A percentile compares a stretch with the other conserved stretches of the same genome.
phyloP scores from a whole-genome alignment of 2,329 filamentous ascomycete genomes.

The Calonectria hawksworthii region DNA sequence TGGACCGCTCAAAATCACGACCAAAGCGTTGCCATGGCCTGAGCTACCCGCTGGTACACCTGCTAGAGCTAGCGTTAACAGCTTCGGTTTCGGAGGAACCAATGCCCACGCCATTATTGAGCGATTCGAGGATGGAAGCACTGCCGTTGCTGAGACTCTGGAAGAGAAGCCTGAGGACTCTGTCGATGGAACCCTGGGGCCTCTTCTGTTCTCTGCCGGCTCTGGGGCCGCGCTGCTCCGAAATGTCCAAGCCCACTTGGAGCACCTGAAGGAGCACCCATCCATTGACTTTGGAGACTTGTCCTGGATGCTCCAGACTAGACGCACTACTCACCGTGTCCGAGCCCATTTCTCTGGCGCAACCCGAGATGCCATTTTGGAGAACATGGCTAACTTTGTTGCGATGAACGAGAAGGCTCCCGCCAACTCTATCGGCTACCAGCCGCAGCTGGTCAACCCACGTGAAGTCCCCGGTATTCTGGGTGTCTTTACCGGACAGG shows the following conservation, averaged over 20 bases:
- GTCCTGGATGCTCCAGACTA: slow-evolving; percentile 14
- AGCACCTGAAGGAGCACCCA: slow-evolving; percentile 8
- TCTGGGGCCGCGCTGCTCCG: slow-evolving; percentile 18
- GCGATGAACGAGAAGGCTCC: slow-evolving; percentile 4
- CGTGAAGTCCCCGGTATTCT: slow-evolving; percentile 20
- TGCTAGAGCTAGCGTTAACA: slow-evolving; percentile 45
- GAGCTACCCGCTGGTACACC: slow-evolving; percentile 9
- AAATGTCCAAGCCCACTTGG: slow-evolving; percentile 9
- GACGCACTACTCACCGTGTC: slow-evolving; percentile 18
- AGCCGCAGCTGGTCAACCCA: slow-evolving; percentile 20
- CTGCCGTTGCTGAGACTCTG: background rate
- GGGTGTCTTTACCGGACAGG: slow-evolving; percentile 47
- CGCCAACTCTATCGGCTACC: background rate
- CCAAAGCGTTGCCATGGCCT: slow-evolving; percentile 40
- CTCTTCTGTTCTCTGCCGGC: slow-evolving; percentile 20
- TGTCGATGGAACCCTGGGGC: background rate
- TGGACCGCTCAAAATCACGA: slow-evolving; percentile 37
- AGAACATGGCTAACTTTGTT: slow-evolving; percentile 20
- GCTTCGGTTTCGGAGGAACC: slow-evolving; percentile 58
- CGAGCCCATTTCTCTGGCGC: slow-evolving; percentile 21
- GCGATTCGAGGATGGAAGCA: background rate
- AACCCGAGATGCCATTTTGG: slow-evolving; percentile 6
- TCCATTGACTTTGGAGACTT: slow-evolving; percentile 13
- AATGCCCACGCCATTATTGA: slow-evolving; percentile 60
- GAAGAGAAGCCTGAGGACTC: background rate